Percentiles rank a stretch among this genome's conserved stretches.
Evolutionary conservation across 495 filamentous ascomycete genomes (phyloP).

Genomic region (Parmelia sp.): DNA sequence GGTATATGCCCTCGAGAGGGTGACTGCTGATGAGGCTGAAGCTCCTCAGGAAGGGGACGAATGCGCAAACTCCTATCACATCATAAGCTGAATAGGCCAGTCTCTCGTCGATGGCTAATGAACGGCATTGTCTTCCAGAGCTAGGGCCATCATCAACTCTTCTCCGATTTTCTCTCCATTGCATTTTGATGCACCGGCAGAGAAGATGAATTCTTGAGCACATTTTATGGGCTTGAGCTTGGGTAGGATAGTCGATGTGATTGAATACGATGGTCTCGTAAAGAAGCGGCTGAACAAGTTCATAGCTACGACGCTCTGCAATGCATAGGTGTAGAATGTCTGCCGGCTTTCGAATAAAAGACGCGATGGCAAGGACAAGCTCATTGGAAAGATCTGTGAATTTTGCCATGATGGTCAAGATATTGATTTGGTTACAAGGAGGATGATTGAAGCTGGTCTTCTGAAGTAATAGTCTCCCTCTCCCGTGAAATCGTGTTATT

Average conservation of each 20-base stretch:
- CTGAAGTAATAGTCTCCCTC: too few relatives aligned
- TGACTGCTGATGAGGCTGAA: neutral
- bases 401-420: neutral
- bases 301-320: neutral
- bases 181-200: neutral
- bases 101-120: neutral
- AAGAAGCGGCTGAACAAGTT: neutral
- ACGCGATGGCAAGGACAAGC: neutral
- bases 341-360: neutral
- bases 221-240: neutral
- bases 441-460: neutral
- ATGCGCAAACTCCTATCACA: neutral
- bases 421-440: neutral
- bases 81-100: neutral
- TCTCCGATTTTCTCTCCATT: neutral
- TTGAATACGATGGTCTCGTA: neutral
- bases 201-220: neutral
- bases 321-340: neutral
- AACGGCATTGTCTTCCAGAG: neutral
- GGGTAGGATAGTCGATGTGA: neutral
- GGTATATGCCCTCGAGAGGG: too few relatives aligned
- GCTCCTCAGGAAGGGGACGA: neutral
- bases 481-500: too few relatives aligned
- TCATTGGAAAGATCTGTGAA: neutral
- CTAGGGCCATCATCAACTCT: neutral